Evolutionary conservation across 306 rosid genomes (phyloP).

Genomic region (Quillaja saponaria): DNA sequence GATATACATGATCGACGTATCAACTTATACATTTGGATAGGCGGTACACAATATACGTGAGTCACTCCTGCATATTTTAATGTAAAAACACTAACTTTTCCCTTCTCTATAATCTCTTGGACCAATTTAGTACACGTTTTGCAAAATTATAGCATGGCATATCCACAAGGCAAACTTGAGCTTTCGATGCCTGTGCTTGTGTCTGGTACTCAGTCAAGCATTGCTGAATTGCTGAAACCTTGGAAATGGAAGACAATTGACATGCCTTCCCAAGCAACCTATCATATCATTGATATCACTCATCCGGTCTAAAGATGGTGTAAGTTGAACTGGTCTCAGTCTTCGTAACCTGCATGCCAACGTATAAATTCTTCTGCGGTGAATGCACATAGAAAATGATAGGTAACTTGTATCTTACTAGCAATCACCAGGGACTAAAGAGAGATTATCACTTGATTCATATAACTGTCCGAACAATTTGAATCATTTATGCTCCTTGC

Average conservation of each 20-base stretch:
- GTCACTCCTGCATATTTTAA: constrained; percentile 20
- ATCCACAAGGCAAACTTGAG: constrained; percentile 28
- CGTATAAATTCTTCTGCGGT: constrained; percentile 13
- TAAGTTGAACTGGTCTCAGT: constrained; percentile 73
- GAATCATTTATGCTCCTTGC: constrained; percentile 37
- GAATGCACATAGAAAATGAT: constrained; percentile 26
- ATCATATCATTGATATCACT: too few species aligned
- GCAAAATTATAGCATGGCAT: constrained; percentile 31
- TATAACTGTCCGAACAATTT: constrained; percentile 15
- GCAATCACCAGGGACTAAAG: constrained; percentile 24
- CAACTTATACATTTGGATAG: constrained; percentile 34
- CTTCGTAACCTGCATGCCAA: constrained; percentile 78
- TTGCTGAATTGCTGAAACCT: neutral
- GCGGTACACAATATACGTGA: constrained; percentile 14
- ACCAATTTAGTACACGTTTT: constrained; percentile 24
- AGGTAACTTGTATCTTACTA: constrained; percentile 31
- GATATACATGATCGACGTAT: constrained; percentile 36
- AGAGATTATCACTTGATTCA: constrained; percentile 30
- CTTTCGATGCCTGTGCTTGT: constrained; percentile 22
- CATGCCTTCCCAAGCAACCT: constrained; percentile 30
- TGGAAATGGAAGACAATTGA: constrained; percentile 9
- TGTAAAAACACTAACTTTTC: constrained; percentile 24
- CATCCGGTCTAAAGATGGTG: constrained; percentile 58
- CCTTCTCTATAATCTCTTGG: constrained; percentile 32
- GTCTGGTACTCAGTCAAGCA: constrained; percentile 26